Percentiles rank a stretch among this genome's conserved stretches.
phyloP scores from a whole-genome alignment of 1,284 basidiomycete species.

The Takashimella koratensis region DNA sequence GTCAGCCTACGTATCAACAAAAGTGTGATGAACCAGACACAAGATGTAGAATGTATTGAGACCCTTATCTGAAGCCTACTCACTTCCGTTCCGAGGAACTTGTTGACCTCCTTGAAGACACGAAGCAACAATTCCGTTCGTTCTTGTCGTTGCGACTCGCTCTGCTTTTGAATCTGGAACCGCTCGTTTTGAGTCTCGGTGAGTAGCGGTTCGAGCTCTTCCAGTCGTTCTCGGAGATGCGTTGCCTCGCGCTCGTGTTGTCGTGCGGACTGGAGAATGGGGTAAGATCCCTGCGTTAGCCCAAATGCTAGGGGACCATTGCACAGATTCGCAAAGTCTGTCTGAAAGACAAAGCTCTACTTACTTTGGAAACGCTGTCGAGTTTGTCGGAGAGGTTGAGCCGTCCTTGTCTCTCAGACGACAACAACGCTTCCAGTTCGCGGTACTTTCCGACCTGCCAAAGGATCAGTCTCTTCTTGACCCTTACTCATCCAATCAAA shows the following conservation, averaged over 20 bases:
- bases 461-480: not conserved
- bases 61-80: no score
- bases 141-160: slow-evolving; percentile 85
- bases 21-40: no score
- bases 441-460: slow-evolving; percentile 65
- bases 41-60: no score
- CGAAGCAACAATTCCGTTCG: slow-evolving; percentile 84
- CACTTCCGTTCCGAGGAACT: slow-evolving; percentile 84
- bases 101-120: slow-evolving; percentile 93
- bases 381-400: slow-evolving; percentile 81
- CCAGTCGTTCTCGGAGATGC: slow-evolving; percentile 58
- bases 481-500: no score
- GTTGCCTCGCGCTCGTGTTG: slow-evolving; percentile 63
- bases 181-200: slow-evolving; percentile 77
- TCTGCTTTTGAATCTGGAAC: slow-evolving; percentile 69
- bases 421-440: slow-evolving; percentile 69
- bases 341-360: slow-evolving; percentile 20
- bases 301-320: no score
- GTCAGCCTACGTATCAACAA: not conserved
- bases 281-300: no score
- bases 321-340: no score
- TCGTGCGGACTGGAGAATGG: slow-evolving; percentile 53
- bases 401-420: slow-evolving; percentile 75
- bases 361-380: slow-evolving; percentile 60
- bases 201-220: slow-evolving; percentile 74